Conservation (phyloP, 345 rosid species). For the Citrus unshiu region DNA sequence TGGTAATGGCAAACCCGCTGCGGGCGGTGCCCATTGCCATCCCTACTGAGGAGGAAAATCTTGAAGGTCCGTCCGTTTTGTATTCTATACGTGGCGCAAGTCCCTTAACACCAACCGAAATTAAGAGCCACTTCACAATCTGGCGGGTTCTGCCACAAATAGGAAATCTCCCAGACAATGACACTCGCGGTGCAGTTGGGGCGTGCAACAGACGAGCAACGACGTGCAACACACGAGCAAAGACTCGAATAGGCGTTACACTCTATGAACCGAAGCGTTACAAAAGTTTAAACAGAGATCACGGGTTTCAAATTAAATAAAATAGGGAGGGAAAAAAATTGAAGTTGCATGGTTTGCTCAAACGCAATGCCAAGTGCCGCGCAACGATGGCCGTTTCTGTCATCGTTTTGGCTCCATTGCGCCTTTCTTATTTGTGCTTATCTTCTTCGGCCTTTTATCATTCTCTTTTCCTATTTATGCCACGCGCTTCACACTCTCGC, state of each 20-base stretch:
- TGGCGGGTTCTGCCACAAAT: conserved; percentile 4
- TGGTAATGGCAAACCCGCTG: too few species aligned
- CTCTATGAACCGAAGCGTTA: conserved; percentile 7
- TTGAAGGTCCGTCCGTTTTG: too few species aligned
- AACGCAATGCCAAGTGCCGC: conserved; percentile 29
- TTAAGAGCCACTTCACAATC: neutral
- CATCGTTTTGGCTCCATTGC: neutral
- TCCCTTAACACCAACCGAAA: neutral
- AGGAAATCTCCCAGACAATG: neutral
- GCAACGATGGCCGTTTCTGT: conserved; percentile 13
- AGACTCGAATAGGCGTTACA: conserved; percentile 27
- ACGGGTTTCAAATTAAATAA: conserved; percentile 15
- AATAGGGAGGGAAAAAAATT: conserved; percentile 5
- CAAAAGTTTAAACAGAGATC: conserved; percentile 8
- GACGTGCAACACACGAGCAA: conserved; percentile 14
- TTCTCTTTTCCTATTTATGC: conserved; percentile 2
- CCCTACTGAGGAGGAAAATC: too few species aligned
- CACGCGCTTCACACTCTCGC: neutral
- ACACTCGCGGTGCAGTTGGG: conserved; percentile 3
- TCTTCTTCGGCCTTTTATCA: neutral
- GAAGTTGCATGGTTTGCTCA: neutral
- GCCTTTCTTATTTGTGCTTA: neutral
- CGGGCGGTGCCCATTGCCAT: too few species aligned
- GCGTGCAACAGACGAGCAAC: conserved; percentile 13
- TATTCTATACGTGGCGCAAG: neutral